Base-by-base conservation (phyloP, 108 stramenopile species). In the Cylindrotheca fusiformis region DNA sequence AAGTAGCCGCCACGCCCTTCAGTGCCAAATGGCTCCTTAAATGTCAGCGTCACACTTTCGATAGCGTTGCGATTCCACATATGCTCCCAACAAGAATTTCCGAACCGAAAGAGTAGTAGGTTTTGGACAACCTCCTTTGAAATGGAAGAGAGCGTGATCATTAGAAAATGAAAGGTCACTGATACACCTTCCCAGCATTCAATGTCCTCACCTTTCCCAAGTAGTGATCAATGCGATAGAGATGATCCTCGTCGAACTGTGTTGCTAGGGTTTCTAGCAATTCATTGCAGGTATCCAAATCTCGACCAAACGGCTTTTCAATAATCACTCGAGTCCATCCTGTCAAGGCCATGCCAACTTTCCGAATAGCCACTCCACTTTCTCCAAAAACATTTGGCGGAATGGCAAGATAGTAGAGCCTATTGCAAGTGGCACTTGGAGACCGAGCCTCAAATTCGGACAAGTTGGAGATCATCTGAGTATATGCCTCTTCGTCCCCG, bases 231-330 rank as follows among this genome's bases (percentile, higher is more conserved):
- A 96, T 95, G 25, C 95, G 86, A 74, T 92, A 96, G 57, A 91
- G 29, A 28, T 89, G 74, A 27, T 88, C 57, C 64, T 96, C 93
- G 6, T 46, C 53, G 52, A 89, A 91, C 18, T 80, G 53, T 0
- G 54, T 66, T 12, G 29, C 33, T 22, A 80, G 51, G 4, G 73
- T 65, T 33, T 63, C 30, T 24, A 73, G 26, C 19, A 84, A 49
- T 45, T 88, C 75, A 33, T 77, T 67, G 67, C 86, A 93, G 25
- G 86, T 82, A 48, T 86, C 90, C 58, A 85, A 72, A 78, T 98
- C 97, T 12, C 82, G 81, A 21, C 98, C 98, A 81, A 99, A 99
- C 0, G 98, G 98, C 75, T 99, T 99, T 75, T 99, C 99, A 36
- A 97, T 83, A 27, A 99, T 83, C 20, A 98, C 68, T 12, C 97